Evolutionary conservation across 2,329 filamentous ascomycete species (phyloP), one percentile per base, ranked within the genome.

Genomic region (Nemania abortiva): DNA sequence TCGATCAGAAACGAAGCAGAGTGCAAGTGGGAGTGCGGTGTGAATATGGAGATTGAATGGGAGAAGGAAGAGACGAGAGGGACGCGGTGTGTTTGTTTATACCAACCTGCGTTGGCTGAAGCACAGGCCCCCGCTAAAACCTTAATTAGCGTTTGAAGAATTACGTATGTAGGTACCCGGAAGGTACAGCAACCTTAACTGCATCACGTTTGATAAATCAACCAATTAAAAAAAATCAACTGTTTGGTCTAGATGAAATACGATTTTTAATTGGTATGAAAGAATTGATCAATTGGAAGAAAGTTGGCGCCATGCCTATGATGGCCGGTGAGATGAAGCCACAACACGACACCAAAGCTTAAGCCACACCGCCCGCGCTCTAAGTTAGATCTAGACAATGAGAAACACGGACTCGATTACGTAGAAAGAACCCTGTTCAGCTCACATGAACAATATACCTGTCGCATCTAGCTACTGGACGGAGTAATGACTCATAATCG

Each of bases 21-120:
- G 20, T 45, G 63, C 45, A 64, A 45, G 57, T 50, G 57, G 34
- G 63, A 65, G 62, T 49, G 62, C 54, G 31, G 13, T 45, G 47
- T 50, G 60, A 34, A n/a, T 63, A 13, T 61, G 65, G 59, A 45
- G 63, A 34, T 58, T 63, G 20, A 50, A 34, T 63, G 39, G 27
- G 55, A 67, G 66, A 69, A 66, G 50, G 66, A 57, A 57, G 42
- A 34, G 24, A 24, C 9, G 18, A 29, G 52, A 15, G 52, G 63
- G 69, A 62, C 66, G 66, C 63, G 66, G 6, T 65, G 34, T 55
- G 45, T 71, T 71, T 71, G 60, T 71, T 69, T 71, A 71, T 31
- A 10, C 27, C 5, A 3, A 5, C 22, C 29, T 6, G 50, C 34
- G 67, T 69, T 69, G 58, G 54, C 63, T 5, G 53, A n/a, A 54